Evolutionary conservation across 1,284 basidiomycete genomes (phyloP).

Genomic region (Agroathelia rolfsii): DNA sequence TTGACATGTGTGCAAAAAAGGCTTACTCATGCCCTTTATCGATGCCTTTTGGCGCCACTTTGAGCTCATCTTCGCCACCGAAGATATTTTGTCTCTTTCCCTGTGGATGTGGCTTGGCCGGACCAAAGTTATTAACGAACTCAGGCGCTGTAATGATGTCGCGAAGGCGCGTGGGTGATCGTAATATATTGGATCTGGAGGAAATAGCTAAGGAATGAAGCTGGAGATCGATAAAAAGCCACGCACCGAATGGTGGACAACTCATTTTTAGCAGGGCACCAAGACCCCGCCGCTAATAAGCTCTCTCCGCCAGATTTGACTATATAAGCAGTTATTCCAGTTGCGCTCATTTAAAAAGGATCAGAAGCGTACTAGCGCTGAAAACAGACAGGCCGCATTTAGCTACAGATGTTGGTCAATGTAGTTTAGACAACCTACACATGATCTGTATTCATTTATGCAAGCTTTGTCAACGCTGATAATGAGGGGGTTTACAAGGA

Average conservation of each 20-base stretch:
- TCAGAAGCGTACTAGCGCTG: not conserved
- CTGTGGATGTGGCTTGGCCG: slow-evolving; percentile 49
- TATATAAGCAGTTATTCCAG: slow-evolving; percentile 19
- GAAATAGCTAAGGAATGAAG: not conserved
- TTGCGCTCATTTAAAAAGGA: slow-evolving; percentile 3
- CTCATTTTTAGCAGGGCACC: slow-evolving; percentile 79
- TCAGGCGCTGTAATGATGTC: slow-evolving; percentile 48
- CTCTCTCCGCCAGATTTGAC: slow-evolving; percentile 64
- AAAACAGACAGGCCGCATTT: slow-evolving; percentile 14
- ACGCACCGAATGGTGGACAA: slow-evolving; percentile 61
- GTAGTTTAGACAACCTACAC: slow-evolving; percentile 17
- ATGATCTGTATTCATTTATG: slow-evolving; percentile 26
- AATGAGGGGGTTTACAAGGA: not conserved
- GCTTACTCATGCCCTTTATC: slow-evolving; percentile 66
- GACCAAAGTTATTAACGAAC: slow-evolving; percentile 70
- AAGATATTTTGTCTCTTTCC: slow-evolving; percentile 67
- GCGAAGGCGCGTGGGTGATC: slow-evolving; percentile 55
- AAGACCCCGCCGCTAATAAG: slow-evolving; percentile 71
- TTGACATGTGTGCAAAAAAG: slow-evolving; percentile 1
- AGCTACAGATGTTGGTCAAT: slow-evolving; percentile 4
- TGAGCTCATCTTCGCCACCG: slow-evolving; percentile 73
- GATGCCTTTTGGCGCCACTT: slow-evolving; percentile 83
- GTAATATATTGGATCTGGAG: slow-evolving; percentile 55
- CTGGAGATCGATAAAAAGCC: slow-evolving; percentile 1
- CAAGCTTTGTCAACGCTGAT: slow-evolving; percentile 2